Percentiles rank a stretch among this genome's conserved stretches.
These are phyloP conservation scores for Coemansia sp. DNA, from an alignment of 192 early-diverging fungal species.

Conservation along the genomic window DNA sequence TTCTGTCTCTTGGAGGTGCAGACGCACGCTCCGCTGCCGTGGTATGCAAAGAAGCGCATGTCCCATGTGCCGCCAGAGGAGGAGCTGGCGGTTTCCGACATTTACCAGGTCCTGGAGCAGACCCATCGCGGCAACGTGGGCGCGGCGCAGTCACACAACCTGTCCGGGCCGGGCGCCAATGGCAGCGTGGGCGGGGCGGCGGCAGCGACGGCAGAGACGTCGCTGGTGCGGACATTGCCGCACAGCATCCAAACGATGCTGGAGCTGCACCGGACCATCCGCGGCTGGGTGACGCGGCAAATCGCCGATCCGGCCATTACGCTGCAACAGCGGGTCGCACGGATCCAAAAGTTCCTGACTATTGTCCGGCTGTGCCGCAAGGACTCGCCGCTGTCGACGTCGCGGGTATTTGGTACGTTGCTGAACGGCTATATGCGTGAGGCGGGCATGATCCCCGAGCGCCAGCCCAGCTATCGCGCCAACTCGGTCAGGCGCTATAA, in stretches of 20 bases:
- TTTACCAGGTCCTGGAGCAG: slow-evolving; percentile 59
- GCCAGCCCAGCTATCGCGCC: slow-evolving; percentile 42
- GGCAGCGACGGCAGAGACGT: slow-evolving; percentile 44
- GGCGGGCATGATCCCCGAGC: slow-evolving; percentile 44
- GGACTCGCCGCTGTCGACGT: slow-evolving; percentile 31
- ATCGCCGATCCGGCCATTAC: slow-evolving; percentile 48
- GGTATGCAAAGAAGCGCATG: slow-evolving; percentile 48
- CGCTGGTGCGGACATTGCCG: slow-evolving; percentile 55
- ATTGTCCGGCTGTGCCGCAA: slow-evolving; percentile 54
- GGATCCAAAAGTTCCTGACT: slow-evolving; percentile 58
- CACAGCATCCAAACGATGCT: slow-evolving; percentile 60
- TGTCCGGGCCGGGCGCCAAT: slow-evolving; percentile 2
- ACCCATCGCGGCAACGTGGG: slow-evolving; percentile 37
- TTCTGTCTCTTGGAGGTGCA: slow-evolving; percentile 48
- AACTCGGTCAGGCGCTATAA: slow-evolving; percentile 20
- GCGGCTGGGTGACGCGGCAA: slow-evolving; percentile 62
- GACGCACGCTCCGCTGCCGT: slow-evolving; percentile 45
- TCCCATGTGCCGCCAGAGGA: slow-evolving; percentile 49
- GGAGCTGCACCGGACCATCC: slow-evolving; percentile 60
- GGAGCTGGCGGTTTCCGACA: slow-evolving; percentile 57
- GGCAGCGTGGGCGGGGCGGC: slow-evolving; percentile 1
- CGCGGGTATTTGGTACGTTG: slow-evolving; percentile 39
- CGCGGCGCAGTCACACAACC: slow-evolving; percentile 9
- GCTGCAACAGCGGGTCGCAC: slow-evolving; percentile 48
- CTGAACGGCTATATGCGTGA: slow-evolving; percentile 49